Conservation (phyloP, 1,284 basidiomycete genomes). For the Austropuccinia psidii region DNA sequence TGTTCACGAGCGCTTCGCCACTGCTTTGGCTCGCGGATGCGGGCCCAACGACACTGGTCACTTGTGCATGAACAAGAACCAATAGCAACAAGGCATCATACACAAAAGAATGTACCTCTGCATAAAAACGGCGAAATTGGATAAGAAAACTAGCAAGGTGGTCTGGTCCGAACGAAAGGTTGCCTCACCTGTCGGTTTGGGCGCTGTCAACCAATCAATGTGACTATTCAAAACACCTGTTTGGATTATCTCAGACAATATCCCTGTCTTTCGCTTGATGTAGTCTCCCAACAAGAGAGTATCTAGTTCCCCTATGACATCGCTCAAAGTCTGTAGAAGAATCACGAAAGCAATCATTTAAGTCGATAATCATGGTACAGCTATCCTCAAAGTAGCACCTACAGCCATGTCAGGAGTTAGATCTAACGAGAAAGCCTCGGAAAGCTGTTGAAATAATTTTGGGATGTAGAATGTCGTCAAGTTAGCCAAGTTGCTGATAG, state of each 20-base stretch:
- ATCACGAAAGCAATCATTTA: background rate
- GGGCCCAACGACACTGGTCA: slow-evolving; percentile 66
- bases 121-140: background rate
- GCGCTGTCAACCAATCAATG: slow-evolving; percentile 86
- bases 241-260: slow-evolving; percentile 63
- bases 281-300: slow-evolving; percentile 79
- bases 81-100: slow-evolving; percentile 79
- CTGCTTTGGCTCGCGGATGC: background rate
- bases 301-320: slow-evolving; percentile 74
- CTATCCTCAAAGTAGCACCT: slow-evolving; percentile 36
- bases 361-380: background rate
- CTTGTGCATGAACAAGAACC: slow-evolving; percentile 85
- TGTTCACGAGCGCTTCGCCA: slow-evolving; percentile 57
- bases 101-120: slow-evolving; percentile 91
- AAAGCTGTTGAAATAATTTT: slow-evolving; percentile 69
- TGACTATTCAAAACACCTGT: slow-evolving; percentile 67
- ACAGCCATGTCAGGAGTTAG: slow-evolving; percentile 69
- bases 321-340: slow-evolving; percentile 61
- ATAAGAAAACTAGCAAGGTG: background rate
- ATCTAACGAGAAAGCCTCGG: slow-evolving; percentile 65
- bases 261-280: slow-evolving; percentile 64
- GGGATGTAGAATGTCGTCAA: slow-evolving; percentile 66
- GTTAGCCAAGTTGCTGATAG: slow-evolving; percentile 79
- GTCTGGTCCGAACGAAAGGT: no score
- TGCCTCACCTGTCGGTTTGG: slow-evolving; percentile 41